These are phyloP conservation scores for Cladophialophora carrionii DNA, from an alignment of 2,329 filamentous ascomycete species.

Conservation along the genomic window DNA sequence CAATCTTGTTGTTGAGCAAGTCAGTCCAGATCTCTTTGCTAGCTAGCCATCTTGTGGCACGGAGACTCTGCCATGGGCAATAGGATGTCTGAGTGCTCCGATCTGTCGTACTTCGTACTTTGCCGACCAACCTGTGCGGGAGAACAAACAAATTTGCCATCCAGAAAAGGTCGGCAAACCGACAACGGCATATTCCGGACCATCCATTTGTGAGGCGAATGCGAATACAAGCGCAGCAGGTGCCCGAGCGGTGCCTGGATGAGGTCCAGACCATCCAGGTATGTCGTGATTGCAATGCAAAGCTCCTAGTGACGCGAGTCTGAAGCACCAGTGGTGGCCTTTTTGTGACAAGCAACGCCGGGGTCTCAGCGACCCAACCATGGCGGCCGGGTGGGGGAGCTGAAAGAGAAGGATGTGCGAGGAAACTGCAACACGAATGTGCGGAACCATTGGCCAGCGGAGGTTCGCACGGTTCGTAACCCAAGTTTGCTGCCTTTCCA, in stretches of 20 bases:
- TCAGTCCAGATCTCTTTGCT: constrained; percentile 1
- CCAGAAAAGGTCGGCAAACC: not conserved
- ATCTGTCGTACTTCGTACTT: not conserved
- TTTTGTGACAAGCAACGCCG: not conserved
- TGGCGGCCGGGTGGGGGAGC: not conserved
- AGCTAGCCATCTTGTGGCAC: not conserved
- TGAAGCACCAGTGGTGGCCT: not conserved
- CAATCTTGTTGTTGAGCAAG: not conserved
- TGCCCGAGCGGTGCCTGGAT: not conserved
- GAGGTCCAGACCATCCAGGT: not conserved
- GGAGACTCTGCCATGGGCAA: not conserved
- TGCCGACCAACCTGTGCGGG: not conserved
- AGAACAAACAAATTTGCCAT: not conserved
- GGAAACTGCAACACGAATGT: not conserved
- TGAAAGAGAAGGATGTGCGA: not conserved
- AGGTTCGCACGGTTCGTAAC: not conserved
- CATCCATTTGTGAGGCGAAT: no score
- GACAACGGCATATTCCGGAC: not conserved
- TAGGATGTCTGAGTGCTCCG: not conserved
- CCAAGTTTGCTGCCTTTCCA: not conserved
- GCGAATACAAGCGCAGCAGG: no score
- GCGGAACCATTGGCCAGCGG: not conserved
- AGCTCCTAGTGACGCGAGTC: not conserved
- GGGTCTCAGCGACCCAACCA: not conserved
- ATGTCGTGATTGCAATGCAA: not conserved